phyloP scores from a whole-genome alignment of 768 basidiomycete species.

The Boletus sp. region DNA sequence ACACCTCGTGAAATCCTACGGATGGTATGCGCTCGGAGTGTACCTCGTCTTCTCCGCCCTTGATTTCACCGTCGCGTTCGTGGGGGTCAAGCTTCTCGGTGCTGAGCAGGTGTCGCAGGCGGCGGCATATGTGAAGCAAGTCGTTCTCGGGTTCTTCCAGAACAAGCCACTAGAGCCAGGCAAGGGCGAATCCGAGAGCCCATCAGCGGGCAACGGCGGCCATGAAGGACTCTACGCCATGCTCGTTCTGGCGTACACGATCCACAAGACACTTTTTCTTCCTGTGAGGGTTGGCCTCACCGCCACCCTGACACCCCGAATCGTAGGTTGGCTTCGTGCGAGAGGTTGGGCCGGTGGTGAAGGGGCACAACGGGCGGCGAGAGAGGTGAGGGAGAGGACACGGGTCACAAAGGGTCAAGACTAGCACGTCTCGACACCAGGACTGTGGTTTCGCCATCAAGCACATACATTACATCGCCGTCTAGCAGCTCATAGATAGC shows the following conservation, averaged over 20 bases:
- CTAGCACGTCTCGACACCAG: conserved; percentile 4
- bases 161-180: conserved; percentile 64
- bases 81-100: conserved; percentile 80
- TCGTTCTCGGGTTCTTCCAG: conserved; percentile 42
- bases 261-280: conserved; percentile 93
- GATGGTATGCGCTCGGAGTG: conserved; percentile 93
- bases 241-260: conserved; percentile 86
- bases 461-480: conserved; percentile 10
- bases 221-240: conserved; percentile 87
- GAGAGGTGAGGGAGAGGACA: conserved; percentile 38
- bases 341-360: conserved; percentile 79
- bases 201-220: conserved; percentile 35
- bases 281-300: conserved; percentile 89
- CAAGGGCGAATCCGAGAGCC: conserved; percentile 55
- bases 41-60: conserved; percentile 70
- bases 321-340: conserved; percentile 81
- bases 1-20: conserved; percentile 85
- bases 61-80: conserved; percentile 85
- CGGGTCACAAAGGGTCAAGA: conserved; percentile 22
- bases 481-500: not conserved
- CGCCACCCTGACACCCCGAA: conserved; percentile 74
- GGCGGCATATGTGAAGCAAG: conserved; percentile 55
- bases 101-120: conserved; percentile 81
- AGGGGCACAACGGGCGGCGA: conserved; percentile 64
- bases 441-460: not conserved